These are phyloP conservation scores for Talaromyces pinophilus DNA, from an alignment of 2,329 filamentous ascomycete species.

Conservation along the genomic window DNA sequence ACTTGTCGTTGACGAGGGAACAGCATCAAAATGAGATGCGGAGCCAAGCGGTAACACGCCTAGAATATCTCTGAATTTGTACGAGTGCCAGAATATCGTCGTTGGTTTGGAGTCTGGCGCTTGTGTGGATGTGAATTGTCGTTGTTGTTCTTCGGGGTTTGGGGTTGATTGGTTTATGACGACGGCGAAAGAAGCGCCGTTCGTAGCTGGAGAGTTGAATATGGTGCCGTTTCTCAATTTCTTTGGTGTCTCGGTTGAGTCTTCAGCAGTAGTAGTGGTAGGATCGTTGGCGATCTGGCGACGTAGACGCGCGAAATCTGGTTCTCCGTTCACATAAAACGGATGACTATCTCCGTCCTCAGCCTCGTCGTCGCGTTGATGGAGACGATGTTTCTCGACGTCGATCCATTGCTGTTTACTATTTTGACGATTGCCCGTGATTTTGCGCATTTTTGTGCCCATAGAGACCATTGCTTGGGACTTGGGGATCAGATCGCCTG, in stretches of 20 bases:
- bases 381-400: conserved; percentile 34
- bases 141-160: not conserved
- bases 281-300: conserved; percentile 26
- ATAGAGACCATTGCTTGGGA: conserved; percentile 47
- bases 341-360: conserved; percentile 39
- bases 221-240: not conserved
- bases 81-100: conserved; percentile 68
- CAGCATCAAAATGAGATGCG: conserved; percentile 10
- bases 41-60: conserved; percentile 63
- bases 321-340: conserved; percentile 28
- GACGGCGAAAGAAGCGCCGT: conserved; percentile 33
- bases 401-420: conserved; percentile 37
- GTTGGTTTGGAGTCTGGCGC: not conserved
- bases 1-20: conserved; percentile 32
- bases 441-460: conserved; percentile 53
- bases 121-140: not conserved
- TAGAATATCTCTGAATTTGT: conserved; percentile 92
- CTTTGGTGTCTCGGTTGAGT: not conserved
- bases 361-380: conserved; percentile 27
- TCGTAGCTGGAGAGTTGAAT: not conserved
- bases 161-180: conserved; percentile 27
- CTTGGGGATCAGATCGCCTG: conserved; percentile 55
- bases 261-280: not conserved
- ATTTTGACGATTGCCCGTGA: conserved; percentile 43
- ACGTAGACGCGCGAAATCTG: conserved; percentile 35